Base-by-base conservation (phyloP, 2,329 filamentous ascomycete genomes). In the Fusarium odoratissimum region DNA sequence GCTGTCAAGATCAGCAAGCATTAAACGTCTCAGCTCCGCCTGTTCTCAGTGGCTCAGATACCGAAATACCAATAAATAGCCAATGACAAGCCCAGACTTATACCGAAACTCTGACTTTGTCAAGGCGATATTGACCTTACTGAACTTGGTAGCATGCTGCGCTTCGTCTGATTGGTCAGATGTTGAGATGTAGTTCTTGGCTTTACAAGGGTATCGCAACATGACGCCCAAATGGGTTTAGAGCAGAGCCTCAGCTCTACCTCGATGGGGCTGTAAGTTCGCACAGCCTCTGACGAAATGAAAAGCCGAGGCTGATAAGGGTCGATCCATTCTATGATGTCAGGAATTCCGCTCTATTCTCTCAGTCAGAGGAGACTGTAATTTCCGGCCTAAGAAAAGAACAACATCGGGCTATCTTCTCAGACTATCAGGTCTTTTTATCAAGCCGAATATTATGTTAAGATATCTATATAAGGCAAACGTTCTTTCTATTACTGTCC, bases 191-290 rank as follows among this genome's bases (percentile, higher is more conserved):
- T 19, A 28, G 37, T 23, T 46, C 37, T 38, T 51, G 35, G 17
- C 33, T 16, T 12, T 38, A 4, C 56, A 49, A 42, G 49, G 66
- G 58, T 57, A 57, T 46, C 66, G 66, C 58, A 28, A 35, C 30
- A 69, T 69, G n/a, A 59, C 17, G 35, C 66, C 42, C 12, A 12
- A 64, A 69, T 6, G 11, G 12, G 66, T 48, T 42, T 69, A 69
- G 63, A 41, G 17, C 8, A 48, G 30, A 55, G 7, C 21, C 28
- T 68, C 49, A 69, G 57, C 44, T 64, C 14, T 19, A 16, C 13
- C 14, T n/a, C 5, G 17, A 60, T 60, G 30, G 30, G 37, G 37
- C 58, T 41, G 9, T 56, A 16, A 16, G 25, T 57, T 33, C 1
- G 30, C 38, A 56, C 37, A 30, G 49, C 58, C 58, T 57, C 49